phyloP scores from a whole-genome alignment of 2,329 filamentous ascomycete species.

The Botrytis deweyae region DNA sequence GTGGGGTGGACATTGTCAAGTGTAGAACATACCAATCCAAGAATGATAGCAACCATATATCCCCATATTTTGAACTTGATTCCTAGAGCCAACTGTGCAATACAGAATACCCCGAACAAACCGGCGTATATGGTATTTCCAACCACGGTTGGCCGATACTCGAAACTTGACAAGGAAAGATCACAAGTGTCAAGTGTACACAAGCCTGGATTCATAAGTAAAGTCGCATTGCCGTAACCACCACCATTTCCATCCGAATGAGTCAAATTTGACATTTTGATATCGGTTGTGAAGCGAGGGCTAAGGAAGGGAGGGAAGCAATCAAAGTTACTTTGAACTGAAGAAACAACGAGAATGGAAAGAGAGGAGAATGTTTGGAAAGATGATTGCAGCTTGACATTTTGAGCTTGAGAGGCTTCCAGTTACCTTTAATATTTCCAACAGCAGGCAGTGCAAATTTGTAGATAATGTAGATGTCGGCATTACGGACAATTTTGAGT shows the following conservation, averaged over 20 bases:
- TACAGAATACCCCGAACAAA: constrained; percentile 47
- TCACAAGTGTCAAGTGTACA: constrained; percentile 43
- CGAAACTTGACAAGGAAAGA: constrained; percentile 54
- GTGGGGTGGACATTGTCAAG: neutral
- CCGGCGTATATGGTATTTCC: constrained; percentile 55
- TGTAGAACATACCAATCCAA: constrained; percentile 45
- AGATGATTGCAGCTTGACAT: neutral
- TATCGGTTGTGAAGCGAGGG: neutral
- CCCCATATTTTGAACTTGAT: constrained; percentile 55
- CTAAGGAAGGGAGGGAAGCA: neutral
- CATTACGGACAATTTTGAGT: neutral
- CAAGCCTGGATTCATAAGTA: constrained; percentile 27
- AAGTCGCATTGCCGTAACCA: constrained; percentile 33
- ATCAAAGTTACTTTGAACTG: neutral
- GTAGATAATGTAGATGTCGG: neutral
- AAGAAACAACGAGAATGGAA: neutral
- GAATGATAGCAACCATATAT: constrained; percentile 50
- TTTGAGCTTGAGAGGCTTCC: neutral
- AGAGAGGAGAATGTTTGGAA: neutral
- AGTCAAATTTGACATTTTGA: constrained; percentile 29
- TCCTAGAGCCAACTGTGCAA: constrained; percentile 48
- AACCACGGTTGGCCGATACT: constrained; percentile 57
- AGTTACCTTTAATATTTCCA: neutral
- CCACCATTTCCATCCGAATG: constrained; percentile 20
- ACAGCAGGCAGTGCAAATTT: constrained; percentile 5